Conservation (phyloP, 2,329 filamentous ascomycete genomes). For the Aspergillus alliaceus region DNA sequence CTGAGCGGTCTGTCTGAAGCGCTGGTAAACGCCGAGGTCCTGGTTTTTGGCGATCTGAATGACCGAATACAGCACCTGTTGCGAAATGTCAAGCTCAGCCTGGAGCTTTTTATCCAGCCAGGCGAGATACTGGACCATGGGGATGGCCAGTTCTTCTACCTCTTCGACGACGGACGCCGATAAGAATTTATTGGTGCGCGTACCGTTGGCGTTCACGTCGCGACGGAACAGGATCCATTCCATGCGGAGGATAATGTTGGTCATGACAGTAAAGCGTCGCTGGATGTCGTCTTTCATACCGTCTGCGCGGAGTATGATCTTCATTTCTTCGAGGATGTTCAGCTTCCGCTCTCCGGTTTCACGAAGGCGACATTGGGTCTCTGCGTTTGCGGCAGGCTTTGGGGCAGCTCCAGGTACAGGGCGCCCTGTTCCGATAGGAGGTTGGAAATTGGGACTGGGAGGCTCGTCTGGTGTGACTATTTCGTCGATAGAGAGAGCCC, state of each 20-base stretch:
- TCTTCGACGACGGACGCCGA: conserved; percentile 13
- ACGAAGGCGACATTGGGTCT: not conserved
- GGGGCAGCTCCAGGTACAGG: not conserved
- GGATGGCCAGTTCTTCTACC: conserved; percentile 6
- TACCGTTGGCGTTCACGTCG: not conserved
- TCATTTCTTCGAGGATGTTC: conserved; percentile 17
- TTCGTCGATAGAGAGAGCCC: not conserved
- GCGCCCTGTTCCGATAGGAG: not conserved
- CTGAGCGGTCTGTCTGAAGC: conserved; percentile 17
- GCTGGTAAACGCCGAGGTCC: conserved; percentile 2
- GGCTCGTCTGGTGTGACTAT: not conserved
- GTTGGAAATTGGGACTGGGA: not conserved
- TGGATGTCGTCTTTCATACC: conserved; percentile 11
- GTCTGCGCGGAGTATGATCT: conserved; percentile 12
- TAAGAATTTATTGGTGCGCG: not conserved
- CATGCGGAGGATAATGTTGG: conserved; percentile 22
- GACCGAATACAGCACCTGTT: conserved; percentile 10
- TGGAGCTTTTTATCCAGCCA: conserved; percentile 16
- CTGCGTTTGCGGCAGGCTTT: not conserved
- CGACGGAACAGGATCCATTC: conserved; percentile 24
- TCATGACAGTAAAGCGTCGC: conserved; percentile 20
- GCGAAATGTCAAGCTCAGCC: not conserved
- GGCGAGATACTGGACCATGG: conserved; percentile 16
- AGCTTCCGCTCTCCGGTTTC: not conserved
- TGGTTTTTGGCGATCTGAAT: conserved; percentile 7